Evolutionary conservation across 495 filamentous ascomycete species (phyloP).

Genomic region (Gamarada debralockiae): DNA sequence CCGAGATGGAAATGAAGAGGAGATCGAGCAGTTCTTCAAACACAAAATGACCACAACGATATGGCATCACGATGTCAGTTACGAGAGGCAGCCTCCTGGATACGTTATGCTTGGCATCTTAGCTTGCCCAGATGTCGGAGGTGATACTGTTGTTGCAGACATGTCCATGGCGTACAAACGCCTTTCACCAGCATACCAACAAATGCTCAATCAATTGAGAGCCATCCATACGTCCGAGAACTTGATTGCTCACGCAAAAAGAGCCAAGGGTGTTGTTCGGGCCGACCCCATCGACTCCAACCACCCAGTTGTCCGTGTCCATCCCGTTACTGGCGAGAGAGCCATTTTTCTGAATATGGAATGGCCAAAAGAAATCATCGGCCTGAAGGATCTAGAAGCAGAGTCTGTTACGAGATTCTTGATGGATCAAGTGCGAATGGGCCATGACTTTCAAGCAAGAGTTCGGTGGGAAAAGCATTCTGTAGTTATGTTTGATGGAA

Average conservation of each 20-base stretch:
- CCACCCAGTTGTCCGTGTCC: conserved; percentile 61
- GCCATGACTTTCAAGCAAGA: conserved; percentile 39
- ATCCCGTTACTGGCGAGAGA: conserved; percentile 66
- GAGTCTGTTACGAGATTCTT: conserved; percentile 39
- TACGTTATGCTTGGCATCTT: conserved; percentile 56
- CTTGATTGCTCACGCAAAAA: conserved; percentile 28
- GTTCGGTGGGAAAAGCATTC: conserved; percentile 35
- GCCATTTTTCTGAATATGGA: conserved; percentile 62
- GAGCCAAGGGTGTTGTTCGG: conserved; percentile 29
- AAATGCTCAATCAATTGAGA: conserved; percentile 27
- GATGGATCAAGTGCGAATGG: conserved; percentile 34
- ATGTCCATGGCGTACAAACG: conserved; percentile 33
- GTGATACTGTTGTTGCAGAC: conserved; percentile 33
- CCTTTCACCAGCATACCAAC: conserved; percentile 30
- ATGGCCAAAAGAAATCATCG: conserved; percentile 31
- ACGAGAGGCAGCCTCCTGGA: conserved; percentile 54
- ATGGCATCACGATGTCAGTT: conserved; percentile 61
- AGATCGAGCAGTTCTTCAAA: conserved; percentile 51
- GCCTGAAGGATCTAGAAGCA: conserved; percentile 42
- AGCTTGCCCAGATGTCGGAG: conserved; percentile 49
- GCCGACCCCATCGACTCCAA: conserved; percentile 29
- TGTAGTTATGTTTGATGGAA: conserved; percentile 44
- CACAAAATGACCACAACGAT: conserved; percentile 51
- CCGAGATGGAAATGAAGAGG: conserved; percentile 52
- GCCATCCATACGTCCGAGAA: conserved; percentile 33